Conservation (phyloP, 306 rosid genomes). For the Cucurbita argyrosperma region DNA sequence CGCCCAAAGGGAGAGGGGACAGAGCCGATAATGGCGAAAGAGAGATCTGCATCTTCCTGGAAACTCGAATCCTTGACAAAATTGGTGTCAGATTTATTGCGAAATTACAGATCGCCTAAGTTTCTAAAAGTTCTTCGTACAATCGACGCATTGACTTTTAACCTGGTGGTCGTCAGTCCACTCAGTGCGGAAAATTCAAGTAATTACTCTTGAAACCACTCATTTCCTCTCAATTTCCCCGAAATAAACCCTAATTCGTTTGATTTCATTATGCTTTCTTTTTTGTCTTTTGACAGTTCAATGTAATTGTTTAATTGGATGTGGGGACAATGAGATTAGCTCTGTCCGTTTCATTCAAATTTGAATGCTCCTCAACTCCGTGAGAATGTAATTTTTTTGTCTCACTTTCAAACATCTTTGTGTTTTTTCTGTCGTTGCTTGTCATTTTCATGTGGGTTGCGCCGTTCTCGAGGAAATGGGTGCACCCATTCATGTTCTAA, state of each 20-base stretch:
- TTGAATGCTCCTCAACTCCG: background rate
- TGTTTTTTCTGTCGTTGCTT: background rate
- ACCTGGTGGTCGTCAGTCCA: background rate
- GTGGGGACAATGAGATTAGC: background rate
- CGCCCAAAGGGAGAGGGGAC: background rate
- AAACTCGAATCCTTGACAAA: background rate
- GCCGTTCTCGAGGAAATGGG: background rate
- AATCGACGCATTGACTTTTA: background rate
- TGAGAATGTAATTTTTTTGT: background rate
- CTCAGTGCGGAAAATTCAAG: background rate
- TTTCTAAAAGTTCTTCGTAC: background rate
- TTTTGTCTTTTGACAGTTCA: background rate
- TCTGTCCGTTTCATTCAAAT: background rate
- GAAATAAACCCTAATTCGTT: background rate
- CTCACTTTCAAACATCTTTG: background rate
- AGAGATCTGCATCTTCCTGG: conserved; percentile 5
- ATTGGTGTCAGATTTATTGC: background rate
- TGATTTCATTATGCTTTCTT: background rate
- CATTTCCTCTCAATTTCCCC: background rate
- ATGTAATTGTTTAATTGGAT: background rate
- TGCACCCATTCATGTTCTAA: background rate
- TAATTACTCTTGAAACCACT: background rate
- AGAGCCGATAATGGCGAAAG: background rate
- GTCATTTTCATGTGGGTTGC: background rate
- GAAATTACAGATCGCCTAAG: background rate